These are phyloP conservation scores for Hanseniaspora hatyaiensis DNA, from an alignment of 805 yeast genomes.

Conservation along the genomic window DNA sequence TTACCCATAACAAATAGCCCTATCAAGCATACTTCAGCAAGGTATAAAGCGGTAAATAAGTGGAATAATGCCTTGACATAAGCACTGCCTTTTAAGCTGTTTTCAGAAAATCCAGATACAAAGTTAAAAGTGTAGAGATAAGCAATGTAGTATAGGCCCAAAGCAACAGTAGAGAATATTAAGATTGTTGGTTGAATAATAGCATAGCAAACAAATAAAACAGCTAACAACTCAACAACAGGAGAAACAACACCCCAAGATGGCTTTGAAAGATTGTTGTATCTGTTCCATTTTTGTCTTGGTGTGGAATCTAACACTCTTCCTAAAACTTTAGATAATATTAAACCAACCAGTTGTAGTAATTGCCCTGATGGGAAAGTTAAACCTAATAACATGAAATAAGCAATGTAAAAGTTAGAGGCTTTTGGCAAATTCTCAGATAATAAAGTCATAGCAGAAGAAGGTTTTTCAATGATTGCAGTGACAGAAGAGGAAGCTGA, in stretches of 20 bases:
- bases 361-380: constrained; percentile 64
- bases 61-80: constrained; percentile 65
- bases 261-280: constrained; percentile 49
- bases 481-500: constrained; percentile 67
- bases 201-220: constrained; percentile 63
- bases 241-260: constrained; percentile 81
- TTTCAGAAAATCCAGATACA: constrained; percentile 48
- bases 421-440: constrained; percentile 76
- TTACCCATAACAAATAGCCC: constrained; percentile 68
- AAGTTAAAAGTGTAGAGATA: constrained; percentile 51
- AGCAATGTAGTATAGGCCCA: constrained; percentile 48
- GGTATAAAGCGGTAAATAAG: constrained; percentile 56
- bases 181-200: constrained; percentile 65
- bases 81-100: constrained; percentile 53
- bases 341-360: constrained; percentile 61
- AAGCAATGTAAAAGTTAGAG: constrained; percentile 78
- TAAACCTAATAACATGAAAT: constrained; percentile 71
- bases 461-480: constrained; percentile 55
- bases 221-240: constrained; percentile 57
- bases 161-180: constrained; percentile 52
- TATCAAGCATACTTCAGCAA: constrained; percentile 56
- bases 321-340: constrained; percentile 61
- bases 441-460: constrained; percentile 58
- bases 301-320: constrained; percentile 73
- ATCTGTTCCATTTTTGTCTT: constrained; percentile 79